phyloP scores from a whole-genome alignment of 2,329 filamentous ascomycete species.

The Beauveria sp. region DNA sequence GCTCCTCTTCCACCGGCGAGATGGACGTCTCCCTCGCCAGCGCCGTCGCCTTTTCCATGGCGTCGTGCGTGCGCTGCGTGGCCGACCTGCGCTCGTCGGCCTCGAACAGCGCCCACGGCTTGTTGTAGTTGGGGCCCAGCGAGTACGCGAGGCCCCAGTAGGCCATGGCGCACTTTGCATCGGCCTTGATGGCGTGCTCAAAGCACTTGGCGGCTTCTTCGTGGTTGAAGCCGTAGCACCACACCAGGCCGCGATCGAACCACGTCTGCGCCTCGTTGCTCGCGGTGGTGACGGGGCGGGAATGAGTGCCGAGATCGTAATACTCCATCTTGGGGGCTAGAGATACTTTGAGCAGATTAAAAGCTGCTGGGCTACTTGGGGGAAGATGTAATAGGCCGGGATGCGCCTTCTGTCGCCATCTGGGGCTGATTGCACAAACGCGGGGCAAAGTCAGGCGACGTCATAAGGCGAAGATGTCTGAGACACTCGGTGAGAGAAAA shows the following conservation, averaged over 20 bases:
- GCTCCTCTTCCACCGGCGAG: conserved; percentile 42
- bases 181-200: conserved; percentile 46
- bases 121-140: conserved; percentile 69
- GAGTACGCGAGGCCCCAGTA: conserved; percentile 66
- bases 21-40: conserved; percentile 12
- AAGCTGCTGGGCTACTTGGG: background rate
- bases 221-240: conserved; percentile 72
- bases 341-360: background rate
- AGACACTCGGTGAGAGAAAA: no score
- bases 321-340: conserved; percentile 23
- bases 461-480: no score
- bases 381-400: no score
- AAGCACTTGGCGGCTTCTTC: conserved; percentile 62
- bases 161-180: conserved; percentile 52
- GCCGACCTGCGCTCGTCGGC: conserved; percentile 46
- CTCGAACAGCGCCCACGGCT: conserved; percentile 68
- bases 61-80: conserved; percentile 29
- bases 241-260: conserved; percentile 67
- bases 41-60: conserved; percentile 21
- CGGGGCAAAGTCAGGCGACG: no score
- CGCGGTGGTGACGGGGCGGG: conserved; percentile 46
- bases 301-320: conserved; percentile 55
- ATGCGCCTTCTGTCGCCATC: no score
- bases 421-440: no score
- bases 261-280: conserved; percentile 50